phyloP scores from a whole-genome alignment of 495 filamentous ascomycete genomes.

The Darksidea phi region DNA sequence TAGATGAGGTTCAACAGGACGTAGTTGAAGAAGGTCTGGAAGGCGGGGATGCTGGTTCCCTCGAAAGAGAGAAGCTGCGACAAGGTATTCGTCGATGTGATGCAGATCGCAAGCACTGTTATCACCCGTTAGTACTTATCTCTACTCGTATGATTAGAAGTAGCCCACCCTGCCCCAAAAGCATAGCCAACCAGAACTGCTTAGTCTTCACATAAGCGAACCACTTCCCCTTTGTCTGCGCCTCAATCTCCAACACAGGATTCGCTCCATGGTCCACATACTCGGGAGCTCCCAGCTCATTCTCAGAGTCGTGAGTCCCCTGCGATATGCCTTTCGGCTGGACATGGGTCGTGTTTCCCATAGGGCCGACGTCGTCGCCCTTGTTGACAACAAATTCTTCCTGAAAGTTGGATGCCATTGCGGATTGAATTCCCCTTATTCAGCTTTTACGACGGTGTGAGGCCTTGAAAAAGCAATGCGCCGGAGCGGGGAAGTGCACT shows the following conservation, averaged over 20 bases:
- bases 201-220: slow-evolving; percentile 79
- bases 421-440: too few relatives aligned
- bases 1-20: slow-evolving; percentile 79
- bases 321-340: slow-evolving; percentile 33
- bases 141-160: too few relatives aligned
- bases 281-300: slow-evolving; percentile 36
- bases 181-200: slow-evolving; percentile 82
- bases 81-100: slow-evolving; percentile 87
- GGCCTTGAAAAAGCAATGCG: neutral
- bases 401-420: slow-evolving; percentile 21
- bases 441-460: too few relatives aligned
- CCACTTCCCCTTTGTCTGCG: slow-evolving; percentile 53
- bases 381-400: slow-evolving; percentile 22
- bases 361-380: slow-evolving; percentile 31
- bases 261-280: slow-evolving; percentile 29
- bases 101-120: slow-evolving; percentile 79
- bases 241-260: slow-evolving; percentile 44
- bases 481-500: neutral
- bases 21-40: slow-evolving; percentile 95
- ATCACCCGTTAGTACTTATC: neutral
- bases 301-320: slow-evolving; percentile 31
- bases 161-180: slow-evolving; percentile 59
- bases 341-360: slow-evolving; percentile 33
- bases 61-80: slow-evolving; percentile 66
- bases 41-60: slow-evolving; percentile 86